These are phyloP conservation scores for Leccinum fuscescens DNA, from an alignment of 1,284 basidiomycete species.

Conservation along the genomic window DNA sequence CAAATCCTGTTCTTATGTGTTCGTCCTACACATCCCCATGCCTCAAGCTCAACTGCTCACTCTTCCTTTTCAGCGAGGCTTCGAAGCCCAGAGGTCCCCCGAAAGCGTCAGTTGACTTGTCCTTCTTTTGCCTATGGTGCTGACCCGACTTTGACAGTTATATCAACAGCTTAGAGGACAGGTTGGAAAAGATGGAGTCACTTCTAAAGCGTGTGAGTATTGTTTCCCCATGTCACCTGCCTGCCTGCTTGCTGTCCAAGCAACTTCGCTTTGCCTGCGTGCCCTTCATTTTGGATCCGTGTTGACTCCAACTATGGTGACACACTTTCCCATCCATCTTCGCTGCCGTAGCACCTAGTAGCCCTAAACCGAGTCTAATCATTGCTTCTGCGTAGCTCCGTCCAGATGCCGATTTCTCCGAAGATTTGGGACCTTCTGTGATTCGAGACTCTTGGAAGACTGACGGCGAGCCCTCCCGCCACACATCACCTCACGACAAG, in stretches of 20 bases:
- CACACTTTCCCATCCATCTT: slow-evolving; percentile 1
- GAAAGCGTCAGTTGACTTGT: slow-evolving; percentile 59
- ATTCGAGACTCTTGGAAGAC: slow-evolving; percentile 72
- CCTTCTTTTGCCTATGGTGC: background rate
- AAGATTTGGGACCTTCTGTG: slow-evolving; percentile 67
- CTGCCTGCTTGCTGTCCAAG: background rate
- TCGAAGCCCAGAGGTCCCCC: slow-evolving; percentile 83
- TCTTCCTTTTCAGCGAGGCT: slow-evolving; percentile 48
- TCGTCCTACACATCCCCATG: slow-evolving; percentile 27
- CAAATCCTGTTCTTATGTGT: slow-evolving; percentile 74
- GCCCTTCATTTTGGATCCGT: background rate
- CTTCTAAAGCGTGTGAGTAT: slow-evolving; percentile 61
- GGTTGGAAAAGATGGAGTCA: slow-evolving; percentile 68
- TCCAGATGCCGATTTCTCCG: slow-evolving; percentile 65
- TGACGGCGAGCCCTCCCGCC: slow-evolving; percentile 24
- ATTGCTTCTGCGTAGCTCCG: slow-evolving; percentile 48
- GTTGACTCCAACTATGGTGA: background rate
- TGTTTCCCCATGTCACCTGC: background rate
- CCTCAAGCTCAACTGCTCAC: background rate
- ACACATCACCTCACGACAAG: slow-evolving; percentile 21
- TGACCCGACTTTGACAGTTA: slow-evolving; percentile 46
- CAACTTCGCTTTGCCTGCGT: background rate
- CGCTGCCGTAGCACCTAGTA: background rate
- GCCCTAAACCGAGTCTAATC: slow-evolving; percentile 10
- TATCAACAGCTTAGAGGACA: slow-evolving; percentile 74